Evolutionary conservation across 1,139 yeast species (phyloP), one percentile per base, ranked within the genome.

Genomic region (Scheffersomyces insectosa): DNA sequence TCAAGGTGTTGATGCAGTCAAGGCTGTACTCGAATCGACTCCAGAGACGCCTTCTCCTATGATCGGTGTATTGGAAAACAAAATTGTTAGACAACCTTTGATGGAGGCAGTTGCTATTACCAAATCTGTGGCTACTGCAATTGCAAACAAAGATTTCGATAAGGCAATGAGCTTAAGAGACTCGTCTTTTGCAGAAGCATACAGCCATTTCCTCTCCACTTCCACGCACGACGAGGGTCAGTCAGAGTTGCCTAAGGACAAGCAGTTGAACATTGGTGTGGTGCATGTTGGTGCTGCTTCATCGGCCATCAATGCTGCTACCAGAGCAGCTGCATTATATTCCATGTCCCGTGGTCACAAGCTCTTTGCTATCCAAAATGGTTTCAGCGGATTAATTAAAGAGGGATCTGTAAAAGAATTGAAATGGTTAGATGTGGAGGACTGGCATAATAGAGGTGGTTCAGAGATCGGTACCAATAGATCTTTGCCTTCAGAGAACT

Each of bases 251-350:
- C 88, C 90, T 5, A 67, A 58, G 15, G 70, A 67, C 23, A 68
- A 84, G 55, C 72, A 85, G 50, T 72, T 82, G 55, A 81, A 78
- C 51, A 80, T 91, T 55, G 99, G 95, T 47, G 79, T 85, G 43
- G 78, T 86, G 33, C 87, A 85, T 55, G 84, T 85, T 37, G 95
- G 95, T 54, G 95, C 95, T 1, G 90, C 93, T 27, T 86, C 91
- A 13, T 88, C 90, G 44, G 93, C 90, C 42, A 76, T 86, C 79
- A 86, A 86, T 54, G 78, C 88, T 43, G 90, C 90, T 2, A 85
- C 86, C 12, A 78, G 85, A 58, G 83, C 93, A 20, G 85, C 85
- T 61, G 85, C 89, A 3, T 72, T 85, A 15, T 85, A 81, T 66
- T 82, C 90, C 68, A 68, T 85, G 68, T 83, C 91, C 3, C 77